A percentile compares a stretch with the other conserved stretches of the same genome.
These are phyloP conservation scores for Sclerotinia trifoliorum DNA, from an alignment of 2,329 filamentous ascomycete species.

Conservation along the genomic window DNA sequence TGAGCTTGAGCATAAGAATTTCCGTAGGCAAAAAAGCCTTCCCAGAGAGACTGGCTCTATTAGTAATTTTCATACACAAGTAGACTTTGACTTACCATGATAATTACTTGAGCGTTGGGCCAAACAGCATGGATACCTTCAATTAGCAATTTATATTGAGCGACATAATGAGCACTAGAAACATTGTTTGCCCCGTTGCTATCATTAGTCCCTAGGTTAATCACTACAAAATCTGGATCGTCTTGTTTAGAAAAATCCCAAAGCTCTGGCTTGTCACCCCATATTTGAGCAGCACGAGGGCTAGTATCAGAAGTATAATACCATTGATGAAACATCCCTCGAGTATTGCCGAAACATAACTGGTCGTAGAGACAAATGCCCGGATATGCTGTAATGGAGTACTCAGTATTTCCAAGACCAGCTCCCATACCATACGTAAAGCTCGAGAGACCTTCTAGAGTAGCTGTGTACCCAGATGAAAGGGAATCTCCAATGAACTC, in stretches of 20 bases:
- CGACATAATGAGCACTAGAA: constrained; percentile 42
- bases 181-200: constrained; percentile 46
- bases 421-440: constrained; percentile 56
- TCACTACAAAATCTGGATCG: constrained; percentile 47
- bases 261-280: constrained; percentile 44
- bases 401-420: constrained; percentile 58
- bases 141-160: constrained; percentile 47
- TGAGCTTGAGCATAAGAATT: constrained; percentile 50
- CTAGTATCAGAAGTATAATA: constrained; percentile 55
- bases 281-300: constrained; percentile 29
- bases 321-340: constrained; percentile 56
- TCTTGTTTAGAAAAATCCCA: constrained; percentile 48
- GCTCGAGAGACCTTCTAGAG: constrained; percentile 56
- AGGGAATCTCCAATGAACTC: constrained; percentile 51
- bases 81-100: constrained; percentile 49
- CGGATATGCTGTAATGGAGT: constrained; percentile 56
- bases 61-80: constrained; percentile 11
- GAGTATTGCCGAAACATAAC: constrained; percentile 53
- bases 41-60: constrained; percentile 49
- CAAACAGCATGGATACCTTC: constrained; percentile 49
- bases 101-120: constrained; percentile 47
- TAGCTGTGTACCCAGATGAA: constrained; percentile 55
- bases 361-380: constrained; percentile 57
- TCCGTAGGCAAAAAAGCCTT: constrained; percentile 51
- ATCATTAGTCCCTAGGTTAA: constrained; percentile 51